Evolutionary conservation across 345 rosid genomes (phyloP), one percentile per base, ranked within the genome.

Genomic region (Triadica sebifera): DNA sequence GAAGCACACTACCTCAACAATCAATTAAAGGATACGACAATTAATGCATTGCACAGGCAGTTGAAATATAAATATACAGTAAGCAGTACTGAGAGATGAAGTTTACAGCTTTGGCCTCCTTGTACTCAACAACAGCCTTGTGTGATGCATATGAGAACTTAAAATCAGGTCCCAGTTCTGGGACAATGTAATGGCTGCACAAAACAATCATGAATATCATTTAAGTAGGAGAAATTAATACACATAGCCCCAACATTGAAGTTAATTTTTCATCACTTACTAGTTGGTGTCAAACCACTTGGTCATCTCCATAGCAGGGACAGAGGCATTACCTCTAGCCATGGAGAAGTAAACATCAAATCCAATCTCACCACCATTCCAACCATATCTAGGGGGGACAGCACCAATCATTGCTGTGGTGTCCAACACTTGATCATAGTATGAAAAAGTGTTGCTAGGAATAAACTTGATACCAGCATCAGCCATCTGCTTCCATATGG

Each of bases 251-350:
- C 51, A 51, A 41, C 53, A 24, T 22, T 1, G n/a, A 61, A 29
- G 39, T 3, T 13, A 65, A 6, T 29, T 37, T 12, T 25, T 24
- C n/a, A 11, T 20, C 38, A 94, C 98, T 89, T 82, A 94, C 98
- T 94, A 94, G 93, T 94, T 94, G 87, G 98, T 94, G 86, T 94
- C 98, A 69, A 94, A 92, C 98, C 98, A 94, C 94, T 94, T 94
- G 86, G 98, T 94, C 98, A 94, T 94, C 80, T 94, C 98, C 98
- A 94, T 94, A 61, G 98, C 98, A 4, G 98, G 97, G 19, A 88
- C 91, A 73, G 95, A 76, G 77, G 98, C 98, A 70, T 94, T 94
- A 37, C 98, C 98, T 85, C 98, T 90, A 65, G 97, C 98, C 97
- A 94, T 92, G 67, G 98, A 92, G 81, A 94, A 94, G 90, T 85